Percentiles rank a stretch among this genome's conserved stretches.
Conservation (phyloP, 495 filamentous ascomycete genomes). For the Penicillium riverlandense region DNA sequence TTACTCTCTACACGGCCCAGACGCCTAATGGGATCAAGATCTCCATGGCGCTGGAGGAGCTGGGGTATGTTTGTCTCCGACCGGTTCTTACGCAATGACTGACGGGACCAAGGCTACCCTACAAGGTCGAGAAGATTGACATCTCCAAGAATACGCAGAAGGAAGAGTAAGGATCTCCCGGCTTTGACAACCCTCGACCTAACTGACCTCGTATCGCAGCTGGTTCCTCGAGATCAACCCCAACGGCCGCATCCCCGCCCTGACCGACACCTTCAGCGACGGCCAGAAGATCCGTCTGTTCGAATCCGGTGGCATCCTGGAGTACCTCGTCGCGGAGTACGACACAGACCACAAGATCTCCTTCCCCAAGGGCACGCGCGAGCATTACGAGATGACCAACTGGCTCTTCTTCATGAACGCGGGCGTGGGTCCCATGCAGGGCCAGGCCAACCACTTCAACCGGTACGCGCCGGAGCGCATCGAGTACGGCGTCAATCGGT, state of each 20-base stretch:
- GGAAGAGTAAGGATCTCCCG: slow-evolving; percentile 45
- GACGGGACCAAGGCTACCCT: slow-evolving; percentile 39
- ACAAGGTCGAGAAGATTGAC: slow-evolving; percentile 59
- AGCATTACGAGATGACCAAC: slow-evolving; percentile 71
- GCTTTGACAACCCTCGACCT: not conserved
- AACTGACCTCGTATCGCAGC: slow-evolving; percentile 7
- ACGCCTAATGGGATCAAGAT: slow-evolving; percentile 64
- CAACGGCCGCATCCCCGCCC: slow-evolving; percentile 89
- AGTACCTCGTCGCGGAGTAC: slow-evolving; percentile 76
- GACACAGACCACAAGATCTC: slow-evolving; percentile 79
- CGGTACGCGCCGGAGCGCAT: slow-evolving; percentile 86
- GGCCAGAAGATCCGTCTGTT: slow-evolving; percentile 71
- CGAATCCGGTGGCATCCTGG: slow-evolving; percentile 79
- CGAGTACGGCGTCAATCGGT: slow-evolving; percentile 77
- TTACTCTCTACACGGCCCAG: slow-evolving; percentile 43
- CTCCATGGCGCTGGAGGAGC: slow-evolving; percentile 84
- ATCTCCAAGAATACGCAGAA: slow-evolving; percentile 72
- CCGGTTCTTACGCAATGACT: slow-evolving; percentile 2
- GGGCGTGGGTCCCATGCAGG: slow-evolving; percentile 89
- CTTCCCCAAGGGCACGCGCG: slow-evolving; percentile 65
- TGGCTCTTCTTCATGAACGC: slow-evolving; percentile 73
- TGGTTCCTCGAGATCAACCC: slow-evolving; percentile 94
- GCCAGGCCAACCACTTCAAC: slow-evolving; percentile 84
- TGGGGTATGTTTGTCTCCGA: slow-evolving; percentile 39
- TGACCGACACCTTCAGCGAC: slow-evolving; percentile 70